Evolutionary conservation across 2,329 filamentous ascomycete genomes (phyloP).

Genomic region (Fusarium abutilonis): DNA sequence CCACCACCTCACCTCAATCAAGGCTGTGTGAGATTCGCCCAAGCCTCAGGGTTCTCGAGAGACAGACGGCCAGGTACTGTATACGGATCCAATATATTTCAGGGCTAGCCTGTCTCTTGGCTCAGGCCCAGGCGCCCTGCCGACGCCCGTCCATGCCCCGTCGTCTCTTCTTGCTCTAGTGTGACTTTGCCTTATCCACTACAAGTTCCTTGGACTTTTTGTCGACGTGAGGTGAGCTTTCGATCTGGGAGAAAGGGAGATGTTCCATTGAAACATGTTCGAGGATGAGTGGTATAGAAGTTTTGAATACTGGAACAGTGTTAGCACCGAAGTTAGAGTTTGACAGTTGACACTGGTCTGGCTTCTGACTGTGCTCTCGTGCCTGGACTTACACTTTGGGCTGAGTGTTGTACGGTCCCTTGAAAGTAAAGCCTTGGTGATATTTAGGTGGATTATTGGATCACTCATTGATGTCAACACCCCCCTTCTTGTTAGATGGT

Average conservation of each 20-base stretch:
- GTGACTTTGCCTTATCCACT: slow-evolving; percentile 35
- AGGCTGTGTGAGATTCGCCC: slow-evolving; percentile 13
- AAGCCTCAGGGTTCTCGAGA: slow-evolving; percentile 12
- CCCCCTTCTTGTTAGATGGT: slow-evolving; percentile 1
- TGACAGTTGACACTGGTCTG: slow-evolving; percentile 18
- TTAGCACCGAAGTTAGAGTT: slow-evolving; percentile 9
- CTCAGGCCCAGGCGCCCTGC: slow-evolving; percentile 40
- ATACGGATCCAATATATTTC: slow-evolving; percentile 15
- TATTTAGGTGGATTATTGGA: slow-evolving; percentile 11
- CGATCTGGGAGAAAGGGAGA: background rate
- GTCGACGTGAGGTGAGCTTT: slow-evolving; percentile 24
- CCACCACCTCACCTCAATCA: background rate
- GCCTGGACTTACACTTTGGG: slow-evolving; percentile 29
- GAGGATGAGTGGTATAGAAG: background rate
- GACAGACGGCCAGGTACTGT: slow-evolving; percentile 20
- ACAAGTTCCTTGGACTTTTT: slow-evolving; percentile 29
- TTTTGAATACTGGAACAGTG: background rate
- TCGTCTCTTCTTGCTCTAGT: slow-evolving; percentile 32
- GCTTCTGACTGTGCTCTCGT: slow-evolving; percentile 18
- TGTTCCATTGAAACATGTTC: slow-evolving; percentile 2
- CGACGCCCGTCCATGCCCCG: slow-evolving; percentile 37
- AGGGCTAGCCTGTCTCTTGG: slow-evolving; percentile 35
- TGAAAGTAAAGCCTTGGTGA: slow-evolving; percentile 5
- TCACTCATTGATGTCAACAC: slow-evolving; percentile 19
- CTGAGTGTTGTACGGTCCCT: slow-evolving; percentile 7